Percentiles rank a stretch among this genome's conserved stretches.
These are phyloP conservation scores for Leishmania gerbilli DNA, from an alignment of 208 protist genomes.

Conservation along the genomic window DNA sequence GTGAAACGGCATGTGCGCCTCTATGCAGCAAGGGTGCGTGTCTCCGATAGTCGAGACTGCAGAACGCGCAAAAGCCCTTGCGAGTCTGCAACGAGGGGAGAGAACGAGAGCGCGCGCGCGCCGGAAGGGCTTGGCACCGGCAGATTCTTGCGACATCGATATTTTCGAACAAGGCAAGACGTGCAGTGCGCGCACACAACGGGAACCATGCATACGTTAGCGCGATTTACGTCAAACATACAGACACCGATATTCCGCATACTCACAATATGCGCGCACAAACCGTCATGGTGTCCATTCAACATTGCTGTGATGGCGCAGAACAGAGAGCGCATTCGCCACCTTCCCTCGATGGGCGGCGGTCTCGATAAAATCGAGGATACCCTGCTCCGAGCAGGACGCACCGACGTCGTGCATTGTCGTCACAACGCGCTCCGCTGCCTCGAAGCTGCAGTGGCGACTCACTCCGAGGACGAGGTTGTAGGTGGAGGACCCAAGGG, in stretches of 20 bases:
- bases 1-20: background rate
- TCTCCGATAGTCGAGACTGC: background rate
- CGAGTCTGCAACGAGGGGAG: background rate
- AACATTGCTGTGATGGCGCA: constrained; percentile 42
- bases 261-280: background rate
- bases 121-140: no score
- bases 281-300: constrained; percentile 46
- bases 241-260: background rate
- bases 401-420: constrained; percentile 62
- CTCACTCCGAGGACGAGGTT: constrained; percentile 52
- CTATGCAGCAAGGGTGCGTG: background rate
- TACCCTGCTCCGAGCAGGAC: constrained; percentile 42
- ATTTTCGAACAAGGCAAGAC: background rate
- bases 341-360: constrained; percentile 47
- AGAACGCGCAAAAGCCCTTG: background rate
- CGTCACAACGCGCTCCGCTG: constrained; percentile 47
- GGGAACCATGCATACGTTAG: background rate
- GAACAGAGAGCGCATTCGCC: constrained; percentile 36
- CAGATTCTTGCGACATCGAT: background rate
- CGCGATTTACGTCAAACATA: background rate
- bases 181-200: no score
- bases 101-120: background rate
- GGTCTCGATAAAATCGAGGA: constrained; percentile 50
- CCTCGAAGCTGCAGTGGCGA: constrained; percentile 44
- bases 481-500: constrained; percentile 41